Conservation (phyloP, 106 monocot species). For the Dendrobium nobile region DNA sequence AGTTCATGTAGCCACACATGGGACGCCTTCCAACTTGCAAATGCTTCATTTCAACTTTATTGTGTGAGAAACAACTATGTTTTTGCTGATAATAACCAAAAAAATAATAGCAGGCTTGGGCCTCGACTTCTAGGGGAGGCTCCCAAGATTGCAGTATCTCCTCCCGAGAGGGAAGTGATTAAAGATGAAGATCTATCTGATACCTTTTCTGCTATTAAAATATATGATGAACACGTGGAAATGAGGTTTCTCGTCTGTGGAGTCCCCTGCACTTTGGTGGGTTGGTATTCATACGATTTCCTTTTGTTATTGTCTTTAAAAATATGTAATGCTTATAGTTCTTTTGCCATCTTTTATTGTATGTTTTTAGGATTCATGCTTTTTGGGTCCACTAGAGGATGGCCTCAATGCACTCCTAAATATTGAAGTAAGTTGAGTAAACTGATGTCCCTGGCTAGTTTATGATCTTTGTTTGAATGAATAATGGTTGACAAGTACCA, state of each 20-base stretch:
- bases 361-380: slow-evolving; percentile 56
- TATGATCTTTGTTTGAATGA: too few species aligned
- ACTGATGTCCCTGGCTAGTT: neutral
- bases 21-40: slow-evolving; percentile 58
- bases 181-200: slow-evolving; percentile 32
- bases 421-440: slow-evolving; percentile 65
- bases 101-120: slow-evolving; percentile 30
- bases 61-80: slow-evolving; percentile 45
- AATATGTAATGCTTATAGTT: neutral
- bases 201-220: slow-evolving; percentile 49
- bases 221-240: slow-evolving; percentile 66
- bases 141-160: slow-evolving; percentile 53
- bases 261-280: slow-evolving; percentile 56
- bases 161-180: slow-evolving; percentile 28
- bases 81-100: slow-evolving; percentile 25
- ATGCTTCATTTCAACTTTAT: slow-evolving; percentile 53
- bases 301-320: neutral
- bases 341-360: neutral
- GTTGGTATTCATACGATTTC: neutral
- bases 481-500: too few species aligned
- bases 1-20: slow-evolving; percentile 71
- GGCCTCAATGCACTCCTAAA: slow-evolving; percentile 87
- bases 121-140: slow-evolving; percentile 68
- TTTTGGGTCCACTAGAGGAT: slow-evolving; percentile 82
- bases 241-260: slow-evolving; percentile 78